A percentile compares a stretch with the other conserved stretches of the same genome.
Conservation (phyloP, 164 flowering plant genomes). For the Magnolia sinica region DNA sequence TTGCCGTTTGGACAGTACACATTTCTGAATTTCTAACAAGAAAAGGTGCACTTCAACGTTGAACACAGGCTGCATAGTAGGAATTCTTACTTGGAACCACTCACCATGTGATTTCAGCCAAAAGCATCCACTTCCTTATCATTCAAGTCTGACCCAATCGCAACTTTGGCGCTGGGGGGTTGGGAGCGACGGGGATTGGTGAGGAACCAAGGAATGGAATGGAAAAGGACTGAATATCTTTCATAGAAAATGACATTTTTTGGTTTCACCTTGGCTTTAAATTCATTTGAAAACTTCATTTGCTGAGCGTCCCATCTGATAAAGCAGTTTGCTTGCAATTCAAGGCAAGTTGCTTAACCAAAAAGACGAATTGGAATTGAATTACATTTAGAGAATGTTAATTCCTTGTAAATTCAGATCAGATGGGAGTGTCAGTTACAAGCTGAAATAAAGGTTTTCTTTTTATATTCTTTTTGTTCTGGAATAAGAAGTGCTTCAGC, state of each 20-base stretch:
- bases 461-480: neutral
- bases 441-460: neutral
- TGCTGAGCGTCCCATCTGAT: neutral
- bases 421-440: neutral
- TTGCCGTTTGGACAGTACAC: neutral
- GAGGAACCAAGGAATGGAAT: neutral
- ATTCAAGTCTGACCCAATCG: neutral
- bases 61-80: neutral
- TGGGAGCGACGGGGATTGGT: neutral
- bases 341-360: slow-evolving; percentile 6
- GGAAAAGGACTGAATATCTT: neutral
- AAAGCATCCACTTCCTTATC: neutral
- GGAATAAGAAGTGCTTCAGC: neutral
- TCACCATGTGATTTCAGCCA: neutral
- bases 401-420: neutral
- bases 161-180: neutral
- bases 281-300: neutral
- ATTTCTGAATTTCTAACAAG: neutral
- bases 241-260: neutral
- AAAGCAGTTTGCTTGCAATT: slow-evolving; percentile 1
- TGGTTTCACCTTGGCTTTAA: neutral
- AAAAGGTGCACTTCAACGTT: neutral
- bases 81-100: neutral
- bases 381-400: neutral
- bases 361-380: slow-evolving; percentile 1